phyloP scores from a whole-genome alignment of 371 early-diverging fungal genomes.

The Capillidium heterosporum region DNA sequence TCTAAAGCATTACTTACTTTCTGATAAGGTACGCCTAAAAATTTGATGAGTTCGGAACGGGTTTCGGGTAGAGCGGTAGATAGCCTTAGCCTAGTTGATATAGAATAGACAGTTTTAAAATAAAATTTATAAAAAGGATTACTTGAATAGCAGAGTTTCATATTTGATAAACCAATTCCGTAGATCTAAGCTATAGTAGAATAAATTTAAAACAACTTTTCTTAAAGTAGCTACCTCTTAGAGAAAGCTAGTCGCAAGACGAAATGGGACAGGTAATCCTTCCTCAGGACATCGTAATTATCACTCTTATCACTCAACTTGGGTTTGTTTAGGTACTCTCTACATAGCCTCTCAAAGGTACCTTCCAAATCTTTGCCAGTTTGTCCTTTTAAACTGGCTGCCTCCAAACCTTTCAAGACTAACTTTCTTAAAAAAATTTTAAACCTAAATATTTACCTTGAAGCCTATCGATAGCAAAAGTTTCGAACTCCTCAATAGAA shows the following conservation, averaged over 20 bases:
- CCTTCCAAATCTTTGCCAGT: slow-evolving; percentile 35
- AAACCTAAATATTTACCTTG: slow-evolving; percentile 28
- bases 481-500: slow-evolving; percentile 80
- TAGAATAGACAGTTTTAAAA: not conserved
- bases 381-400: slow-evolving; percentile 49
- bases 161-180: slow-evolving; percentile 80
- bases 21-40: not conserved
- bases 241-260: slow-evolving; percentile 86
- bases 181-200: slow-evolving; percentile 42
- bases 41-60: slow-evolving; percentile 7
- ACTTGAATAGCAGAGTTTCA: slow-evolving; percentile 68
- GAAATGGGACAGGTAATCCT: slow-evolving; percentile 87
- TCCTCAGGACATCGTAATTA: slow-evolving; percentile 25
- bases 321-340: slow-evolving; percentile 46
- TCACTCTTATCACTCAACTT: slow-evolving; percentile 21
- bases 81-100: not conserved
- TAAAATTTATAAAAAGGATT: slow-evolving; percentile 3
- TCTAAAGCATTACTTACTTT: not conserved
- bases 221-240: slow-evolving; percentile 29
- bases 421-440: not conserved
- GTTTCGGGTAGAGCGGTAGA: slow-evolving; percentile 1
- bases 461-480: slow-evolving; percentile 78
- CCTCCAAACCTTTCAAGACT: slow-evolving; percentile 74
- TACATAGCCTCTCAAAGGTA: slow-evolving; percentile 31
- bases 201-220: not conserved